Evolutionary conservation across 768 basidiomycete genomes (phyloP).

Genomic region (Hygrocybe punicea): DNA sequence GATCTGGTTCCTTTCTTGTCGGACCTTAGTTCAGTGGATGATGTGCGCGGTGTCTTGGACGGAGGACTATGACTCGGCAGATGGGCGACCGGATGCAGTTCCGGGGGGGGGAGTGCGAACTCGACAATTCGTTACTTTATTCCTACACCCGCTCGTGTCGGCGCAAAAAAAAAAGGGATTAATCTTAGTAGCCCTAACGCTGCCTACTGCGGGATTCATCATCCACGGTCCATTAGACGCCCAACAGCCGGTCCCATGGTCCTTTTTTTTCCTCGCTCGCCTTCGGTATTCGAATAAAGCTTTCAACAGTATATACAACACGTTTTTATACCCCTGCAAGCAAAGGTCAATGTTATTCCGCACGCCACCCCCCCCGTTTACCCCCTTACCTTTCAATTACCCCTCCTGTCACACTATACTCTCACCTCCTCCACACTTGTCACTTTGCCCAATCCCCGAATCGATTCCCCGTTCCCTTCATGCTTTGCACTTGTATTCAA

Average conservation of each 20-base stretch:
- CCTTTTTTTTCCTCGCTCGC: neutral
- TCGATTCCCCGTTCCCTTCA: neutral
- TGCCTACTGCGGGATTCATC: no score
- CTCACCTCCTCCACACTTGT: neutral
- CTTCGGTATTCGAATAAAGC: neutral
- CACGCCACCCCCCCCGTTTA: conserved; percentile 11
- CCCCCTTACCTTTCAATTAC: neutral
- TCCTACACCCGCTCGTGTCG: neutral
- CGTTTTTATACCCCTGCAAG: conserved; percentile 17
- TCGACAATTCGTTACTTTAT: neutral
- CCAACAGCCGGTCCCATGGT: neutral
- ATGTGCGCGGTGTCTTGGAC: conserved; percentile 89
- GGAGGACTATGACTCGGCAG: conserved; percentile 3
- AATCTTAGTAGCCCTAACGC: no score
- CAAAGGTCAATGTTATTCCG: conserved; percentile 9
- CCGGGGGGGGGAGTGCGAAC: neutral
- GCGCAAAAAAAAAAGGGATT: neutral
- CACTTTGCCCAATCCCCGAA: neutral
- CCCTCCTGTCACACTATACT: neutral
- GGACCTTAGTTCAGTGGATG: conserved; percentile 79
- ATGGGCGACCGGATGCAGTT: neutral
- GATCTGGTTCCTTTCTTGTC: conserved; percentile 93
- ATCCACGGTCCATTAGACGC: neutral
- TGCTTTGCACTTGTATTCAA: neutral
- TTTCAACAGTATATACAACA: conserved; percentile 3